Percentiles rank a stretch among this genome's conserved stretches.
Evolutionary conservation across 2,329 filamentous ascomycete genomes (phyloP).

Genomic region (Neonectria ditissima): DNA sequence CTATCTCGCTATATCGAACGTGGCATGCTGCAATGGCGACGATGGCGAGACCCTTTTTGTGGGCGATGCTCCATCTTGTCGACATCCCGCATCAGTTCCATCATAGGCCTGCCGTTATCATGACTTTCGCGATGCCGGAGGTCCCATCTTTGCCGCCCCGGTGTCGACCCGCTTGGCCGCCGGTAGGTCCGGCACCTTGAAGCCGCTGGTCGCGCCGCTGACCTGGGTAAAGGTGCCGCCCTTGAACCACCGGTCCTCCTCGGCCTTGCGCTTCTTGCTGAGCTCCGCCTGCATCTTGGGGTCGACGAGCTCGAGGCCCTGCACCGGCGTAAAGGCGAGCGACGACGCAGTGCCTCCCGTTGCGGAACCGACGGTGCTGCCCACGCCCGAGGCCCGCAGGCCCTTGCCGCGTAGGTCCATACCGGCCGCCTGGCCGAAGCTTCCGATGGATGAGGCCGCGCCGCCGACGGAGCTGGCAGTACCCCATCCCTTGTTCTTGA

Average conservation of each 20-base stretch:
- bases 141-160: slow-evolving; percentile 52
- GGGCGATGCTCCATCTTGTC: neutral
- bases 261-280: slow-evolving; percentile 89
- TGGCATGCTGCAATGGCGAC: neutral
- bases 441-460: slow-evolving; percentile 83
- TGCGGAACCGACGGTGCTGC: slow-evolving; percentile 69
- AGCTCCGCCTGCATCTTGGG: slow-evolving; percentile 91
- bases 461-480: slow-evolving; percentile 73
- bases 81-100: neutral
- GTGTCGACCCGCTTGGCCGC: slow-evolving; percentile 74
- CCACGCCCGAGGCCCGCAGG: slow-evolving; percentile 84
- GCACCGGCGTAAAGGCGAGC: slow-evolving; percentile 92
- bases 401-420: slow-evolving; percentile 83
- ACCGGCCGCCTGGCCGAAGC: slow-evolving; percentile 76
- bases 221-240: slow-evolving; percentile 97
- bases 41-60: neutral
- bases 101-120: slow-evolving; percentile 8
- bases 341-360: slow-evolving; percentile 87
- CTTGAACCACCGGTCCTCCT: slow-evolving; percentile 97
- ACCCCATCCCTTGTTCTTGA: slow-evolving; percentile 97
- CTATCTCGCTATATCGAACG: too few species aligned
- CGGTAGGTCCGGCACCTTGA: slow-evolving; percentile 85
- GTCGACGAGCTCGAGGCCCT: slow-evolving; percentile 94
- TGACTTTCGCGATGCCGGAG: slow-evolving; percentile 46
- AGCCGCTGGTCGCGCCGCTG: slow-evolving; percentile 68